Conservation (phyloP, 108 stramenopile genomes). For the Pseudonitzschia multiseries region DNA sequence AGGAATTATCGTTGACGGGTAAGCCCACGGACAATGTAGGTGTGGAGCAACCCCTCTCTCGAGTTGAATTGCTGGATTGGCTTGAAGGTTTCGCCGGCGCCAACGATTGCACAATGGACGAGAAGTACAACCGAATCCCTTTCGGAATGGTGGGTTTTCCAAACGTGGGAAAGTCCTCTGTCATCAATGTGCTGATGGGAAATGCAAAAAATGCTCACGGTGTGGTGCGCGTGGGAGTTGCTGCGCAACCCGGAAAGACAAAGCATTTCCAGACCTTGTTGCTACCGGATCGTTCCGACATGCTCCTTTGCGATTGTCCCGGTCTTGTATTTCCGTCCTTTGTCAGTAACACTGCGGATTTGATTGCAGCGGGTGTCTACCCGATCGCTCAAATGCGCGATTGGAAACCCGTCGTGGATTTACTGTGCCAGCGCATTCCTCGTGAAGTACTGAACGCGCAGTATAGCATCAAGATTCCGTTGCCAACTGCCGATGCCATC, state of each 20-base stretch:
- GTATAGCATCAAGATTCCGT: constrained; percentile 87
- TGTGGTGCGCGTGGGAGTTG: constrained; percentile 92
- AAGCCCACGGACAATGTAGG: constrained; percentile 28
- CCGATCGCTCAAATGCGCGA: constrained; percentile 98
- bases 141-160: constrained; percentile 97
- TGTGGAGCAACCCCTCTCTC: constrained; percentile 59
- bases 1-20: not conserved
- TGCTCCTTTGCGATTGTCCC: constrained; percentile 98
- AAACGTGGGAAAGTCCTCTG: constrained; percentile 96
- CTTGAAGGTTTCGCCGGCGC: constrained; percentile 67
- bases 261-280: constrained; percentile 99
- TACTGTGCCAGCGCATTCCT: constrained; percentile 91
- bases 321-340: constrained; percentile 99
- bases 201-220: constrained; percentile 87
- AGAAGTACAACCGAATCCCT: constrained; percentile 67
- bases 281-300: constrained; percentile 74
- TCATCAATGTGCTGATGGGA: constrained; percentile 97
- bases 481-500: constrained; percentile 63
- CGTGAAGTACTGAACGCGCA: constrained; percentile 88
- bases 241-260: constrained; percentile 98
- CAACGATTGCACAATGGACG: constrained; percentile 55
- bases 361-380: constrained; percentile 95
- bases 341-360: constrained; percentile 92
- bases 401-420: constrained; percentile 82
- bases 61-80: constrained; percentile 66